phyloP scores from a whole-genome alignment of 805 yeast genomes.

The Hanseniaspora opuntiae region DNA sequence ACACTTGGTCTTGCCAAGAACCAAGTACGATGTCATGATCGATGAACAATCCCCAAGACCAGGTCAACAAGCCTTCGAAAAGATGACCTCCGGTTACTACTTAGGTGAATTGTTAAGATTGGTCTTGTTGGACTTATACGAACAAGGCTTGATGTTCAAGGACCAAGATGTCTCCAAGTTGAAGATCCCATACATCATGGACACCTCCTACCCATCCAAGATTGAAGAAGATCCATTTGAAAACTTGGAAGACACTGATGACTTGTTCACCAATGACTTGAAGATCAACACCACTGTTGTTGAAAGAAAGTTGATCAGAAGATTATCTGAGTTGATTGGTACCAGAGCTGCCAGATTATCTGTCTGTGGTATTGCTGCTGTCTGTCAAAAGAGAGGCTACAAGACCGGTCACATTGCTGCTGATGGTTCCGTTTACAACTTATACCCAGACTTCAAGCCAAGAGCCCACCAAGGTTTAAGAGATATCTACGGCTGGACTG shows the following conservation, averaged over 20 bases:
- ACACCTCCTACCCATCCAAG: constrained; percentile 75
- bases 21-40: constrained; percentile 67
- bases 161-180: constrained; percentile 55
- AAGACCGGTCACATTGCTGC: constrained; percentile 80
- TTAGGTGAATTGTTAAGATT: constrained; percentile 83
- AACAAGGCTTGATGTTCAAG: constrained; percentile 52
- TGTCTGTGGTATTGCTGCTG: constrained; percentile 90
- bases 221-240: constrained; percentile 84
- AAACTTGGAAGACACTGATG: constrained; percentile 62
- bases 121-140: constrained; percentile 57
- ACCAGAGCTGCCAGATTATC: constrained; percentile 86
- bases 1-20: constrained; percentile 71
- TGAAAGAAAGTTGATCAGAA: constrained; percentile 73
- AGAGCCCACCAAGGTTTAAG: constrained; percentile 78
- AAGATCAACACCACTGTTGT: constrained; percentile 52
- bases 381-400: constrained; percentile 73
- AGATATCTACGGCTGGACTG: constrained; percentile 74
- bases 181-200: constrained; percentile 56
- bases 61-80: constrained; percentile 88
- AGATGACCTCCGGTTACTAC: constrained; percentile 94
- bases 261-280: constrained; percentile 46
- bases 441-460: constrained; percentile 80
- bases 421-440: constrained; percentile 91
- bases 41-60: constrained; percentile 89
- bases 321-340: constrained; percentile 75